Evolutionary conservation across 2,329 filamentous ascomycete genomes (phyloP), one percentile per base, ranked within the genome.

Genomic region (Fusarium siculi): DNA sequence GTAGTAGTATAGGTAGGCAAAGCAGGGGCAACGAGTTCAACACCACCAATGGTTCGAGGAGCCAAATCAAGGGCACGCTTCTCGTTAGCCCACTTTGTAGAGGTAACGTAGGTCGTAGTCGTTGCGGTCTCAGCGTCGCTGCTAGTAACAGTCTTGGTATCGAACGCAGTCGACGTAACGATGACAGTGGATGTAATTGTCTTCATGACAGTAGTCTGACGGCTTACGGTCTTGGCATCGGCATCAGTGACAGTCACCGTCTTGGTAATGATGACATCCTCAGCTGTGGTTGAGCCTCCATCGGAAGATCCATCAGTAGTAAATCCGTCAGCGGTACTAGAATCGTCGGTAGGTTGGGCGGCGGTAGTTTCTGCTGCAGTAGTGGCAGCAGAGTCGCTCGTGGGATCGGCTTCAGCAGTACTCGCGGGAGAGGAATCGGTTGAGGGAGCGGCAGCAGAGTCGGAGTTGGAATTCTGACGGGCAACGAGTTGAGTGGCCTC

Each of bases 131-230:
- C 76, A 39, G 76, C 77, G 56, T 81, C 78, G 61, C 71, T 77
- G 63, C 74, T 79, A 56, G 83, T 84, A 60, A 83, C 78, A 59
- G 82, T 84, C 25, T 72, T 76, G 40, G 82, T 84, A 52, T 75
- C 69, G 68, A 83, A 82, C 47, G 69, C 70, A 53, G 82, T 84
- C 18, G 74, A 76, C 28, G 82, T 83, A 28, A 82, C 73, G 55
- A 81, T 52, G 23, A 82, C 74, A 42, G 82, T 83, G 10, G 79
- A 76, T 34, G 79, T 78, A 34, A 79, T 63, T 9, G 77, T 79
- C 40, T 72, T 76, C 53, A 77, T 62, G 32, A 80, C 65, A 11
- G 81, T 82, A 7, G 79, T 80, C 23, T 74, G 74, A 18, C 67
- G 70, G 72, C 75, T 81, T 40, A 77, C 75, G 6, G 81, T 79